phyloP scores from a whole-genome alignment of 2,329 filamentous ascomycete species.

The Colletotrichum siamense region DNA sequence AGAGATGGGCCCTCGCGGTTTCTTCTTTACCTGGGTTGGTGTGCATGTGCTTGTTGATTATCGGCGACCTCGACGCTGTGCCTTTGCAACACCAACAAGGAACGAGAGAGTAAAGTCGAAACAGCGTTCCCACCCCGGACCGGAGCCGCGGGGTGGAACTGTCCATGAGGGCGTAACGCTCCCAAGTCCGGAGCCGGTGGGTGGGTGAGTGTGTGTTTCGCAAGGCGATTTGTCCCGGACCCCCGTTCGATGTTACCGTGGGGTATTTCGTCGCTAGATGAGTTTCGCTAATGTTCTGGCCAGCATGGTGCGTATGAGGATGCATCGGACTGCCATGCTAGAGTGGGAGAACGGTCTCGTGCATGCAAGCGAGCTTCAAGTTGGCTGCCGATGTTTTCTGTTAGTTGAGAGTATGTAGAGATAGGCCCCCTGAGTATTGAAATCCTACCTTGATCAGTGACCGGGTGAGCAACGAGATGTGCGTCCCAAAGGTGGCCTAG shows the following conservation, averaged over 20 bases:
- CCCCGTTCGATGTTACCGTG: neutral
- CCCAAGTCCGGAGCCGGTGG: neutral
- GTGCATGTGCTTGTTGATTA: neutral
- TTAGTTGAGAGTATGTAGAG: neutral
- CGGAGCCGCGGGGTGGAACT: neutral
- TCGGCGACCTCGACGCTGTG: neutral
- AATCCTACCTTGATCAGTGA: neutral
- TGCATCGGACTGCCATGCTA: neutral
- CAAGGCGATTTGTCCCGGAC: neutral
- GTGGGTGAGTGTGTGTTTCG: neutral
- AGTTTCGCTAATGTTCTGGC: neutral
- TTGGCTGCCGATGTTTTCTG: neutral
- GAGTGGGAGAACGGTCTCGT: neutral
- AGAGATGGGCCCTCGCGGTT: neutral
- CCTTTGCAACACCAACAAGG: neutral
- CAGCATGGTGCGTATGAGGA: neutral
- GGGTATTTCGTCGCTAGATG: neutral
- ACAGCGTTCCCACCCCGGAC: neutral
- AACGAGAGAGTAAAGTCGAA: neutral
- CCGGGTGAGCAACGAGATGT: neutral
- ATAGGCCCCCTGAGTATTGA: neutral
- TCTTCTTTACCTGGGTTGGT: neutral
- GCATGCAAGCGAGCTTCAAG: neutral
- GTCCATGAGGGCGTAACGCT: neutral
- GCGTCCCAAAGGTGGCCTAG: neutral